Base-by-base conservation (phyloP, 148 eudicot genomes). In the Heliosperma pusillum region DNA sequence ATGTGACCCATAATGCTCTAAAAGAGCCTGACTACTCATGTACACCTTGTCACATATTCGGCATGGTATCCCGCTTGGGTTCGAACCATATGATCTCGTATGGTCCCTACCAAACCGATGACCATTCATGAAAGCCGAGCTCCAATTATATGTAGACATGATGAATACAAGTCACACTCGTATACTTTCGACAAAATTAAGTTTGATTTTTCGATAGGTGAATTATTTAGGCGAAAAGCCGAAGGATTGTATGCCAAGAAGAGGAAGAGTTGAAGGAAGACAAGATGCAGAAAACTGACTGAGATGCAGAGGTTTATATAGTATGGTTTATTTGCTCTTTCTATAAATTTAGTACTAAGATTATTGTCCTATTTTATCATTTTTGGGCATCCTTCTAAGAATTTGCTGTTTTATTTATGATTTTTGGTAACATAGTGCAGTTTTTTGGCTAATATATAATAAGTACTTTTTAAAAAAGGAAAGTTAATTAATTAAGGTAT, bases 1-100 rank as follows among this genome's bases (percentile, higher is more conserved):
- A 74, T 80, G 83, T 17, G 77, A 50, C 60, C 74, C 63, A 36
- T 74, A 80, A 57, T 83, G 86, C 33, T 69, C 60, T 55, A 83
- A 20, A 5, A 83, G 74, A 45, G 79, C 57, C 9, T 19, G 75
- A 36, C 26, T 11, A 21, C n/a, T 73, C 10, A 55, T 10, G n/a
- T 59, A 80, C 17, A 80, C 59, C 50, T 75, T 45, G 30, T 80
- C 63, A 17, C 86, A 83, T 50, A 59, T n/a, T 24, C 79, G 77
- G 56, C 86, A 83, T 1, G 83, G 75, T 2, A 80, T 21, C 20
- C 58, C 44, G 19, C 71, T 53, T 1, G 56, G 55, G 3, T 6
- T 29, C 21, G 67, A 40, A 33, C 24, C 52, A 22, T 15, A 13
- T 13, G 60, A 68, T 16, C 78, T 50, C 12, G 64, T 22, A 27